Conservation (phyloP, 176 grass and related monocot species). For the Oryza nivara region DNA sequence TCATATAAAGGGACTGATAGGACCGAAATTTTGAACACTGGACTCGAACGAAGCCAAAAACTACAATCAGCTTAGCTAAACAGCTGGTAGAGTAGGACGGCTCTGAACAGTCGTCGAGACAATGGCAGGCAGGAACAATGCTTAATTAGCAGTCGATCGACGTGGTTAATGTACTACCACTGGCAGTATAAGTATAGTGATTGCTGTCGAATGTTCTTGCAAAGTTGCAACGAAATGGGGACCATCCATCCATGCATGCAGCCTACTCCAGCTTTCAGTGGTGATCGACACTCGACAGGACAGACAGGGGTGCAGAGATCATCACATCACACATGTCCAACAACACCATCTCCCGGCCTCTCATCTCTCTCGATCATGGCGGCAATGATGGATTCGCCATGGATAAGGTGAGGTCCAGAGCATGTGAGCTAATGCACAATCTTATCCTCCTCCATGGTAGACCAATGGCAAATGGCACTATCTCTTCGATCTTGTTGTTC, state of each 20-base stretch:
- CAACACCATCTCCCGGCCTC: neutral
- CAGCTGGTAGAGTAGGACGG: neutral
- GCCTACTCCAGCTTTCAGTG: neutral
- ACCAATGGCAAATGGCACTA: neutral
- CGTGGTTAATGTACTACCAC: neutral
- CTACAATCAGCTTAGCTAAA: too few species aligned
- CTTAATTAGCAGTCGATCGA: neutral
- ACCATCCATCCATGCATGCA: neutral
- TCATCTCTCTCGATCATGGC: neutral
- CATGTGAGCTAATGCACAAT: conserved; percentile 8
- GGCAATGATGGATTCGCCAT: conserved; percentile 34
- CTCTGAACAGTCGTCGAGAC: neutral
- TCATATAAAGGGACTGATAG: too few species aligned
- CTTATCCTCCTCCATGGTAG: neutral
- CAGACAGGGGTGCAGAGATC: neutral
- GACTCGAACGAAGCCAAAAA: neutral
- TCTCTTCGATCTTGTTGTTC: neutral
- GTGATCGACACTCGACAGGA: neutral
- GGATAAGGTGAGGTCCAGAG: conserved; percentile 36
- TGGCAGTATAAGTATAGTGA: neutral
- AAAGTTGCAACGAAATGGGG: neutral
- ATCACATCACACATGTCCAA: conserved; percentile 2
- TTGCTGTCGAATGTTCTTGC: neutral
- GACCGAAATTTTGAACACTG: too few species aligned
- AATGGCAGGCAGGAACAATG: neutral